A percentile compares a stretch with the other conserved stretches of the same genome.
Conservation (phyloP, 495 filamentous ascomycete genomes). For the Aspergillus carlsbadensis region DNA sequence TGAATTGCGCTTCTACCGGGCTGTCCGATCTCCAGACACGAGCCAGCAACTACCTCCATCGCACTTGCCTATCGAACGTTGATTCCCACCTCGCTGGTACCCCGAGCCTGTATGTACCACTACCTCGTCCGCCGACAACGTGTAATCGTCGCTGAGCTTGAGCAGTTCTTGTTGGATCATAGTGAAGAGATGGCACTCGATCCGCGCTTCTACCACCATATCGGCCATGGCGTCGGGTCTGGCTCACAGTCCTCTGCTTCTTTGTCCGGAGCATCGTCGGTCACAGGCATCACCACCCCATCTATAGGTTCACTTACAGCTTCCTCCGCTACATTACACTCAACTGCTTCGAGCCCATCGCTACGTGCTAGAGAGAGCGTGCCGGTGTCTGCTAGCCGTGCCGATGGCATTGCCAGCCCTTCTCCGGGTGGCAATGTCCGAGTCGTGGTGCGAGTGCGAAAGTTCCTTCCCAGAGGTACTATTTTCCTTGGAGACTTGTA, state of each 20-base stretch:
- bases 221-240: conserved; percentile 40
- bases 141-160: conserved; percentile 43
- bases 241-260: conserved; percentile 58
- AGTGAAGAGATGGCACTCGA: conserved; percentile 57
- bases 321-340: conserved; percentile 54
- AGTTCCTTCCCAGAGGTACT: conserved; percentile 83
- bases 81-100: conserved; percentile 16
- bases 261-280: conserved; percentile 51
- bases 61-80: conserved; percentile 1
- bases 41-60: not conserved
- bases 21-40: not conserved
- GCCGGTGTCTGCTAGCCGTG: conserved; percentile 35
- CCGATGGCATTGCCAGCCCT: conserved; percentile 35
- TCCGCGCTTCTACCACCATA: conserved; percentile 52
- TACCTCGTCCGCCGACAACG: conserved; percentile 41
- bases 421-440: conserved; percentile 78
- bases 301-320: conserved; percentile 55
- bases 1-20: not conserved
- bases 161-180: conserved; percentile 48
- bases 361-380: conserved; percentile 71
- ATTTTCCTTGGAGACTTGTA: not conserved
- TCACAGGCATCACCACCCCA: conserved; percentile 52
- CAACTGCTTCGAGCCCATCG: conserved; percentile 57
- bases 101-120: conserved; percentile 44
- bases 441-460: conserved; percentile 90